Evolutionary conservation across 306 rosid genomes (phyloP).

Genomic region (Clitoria ternatea): DNA sequence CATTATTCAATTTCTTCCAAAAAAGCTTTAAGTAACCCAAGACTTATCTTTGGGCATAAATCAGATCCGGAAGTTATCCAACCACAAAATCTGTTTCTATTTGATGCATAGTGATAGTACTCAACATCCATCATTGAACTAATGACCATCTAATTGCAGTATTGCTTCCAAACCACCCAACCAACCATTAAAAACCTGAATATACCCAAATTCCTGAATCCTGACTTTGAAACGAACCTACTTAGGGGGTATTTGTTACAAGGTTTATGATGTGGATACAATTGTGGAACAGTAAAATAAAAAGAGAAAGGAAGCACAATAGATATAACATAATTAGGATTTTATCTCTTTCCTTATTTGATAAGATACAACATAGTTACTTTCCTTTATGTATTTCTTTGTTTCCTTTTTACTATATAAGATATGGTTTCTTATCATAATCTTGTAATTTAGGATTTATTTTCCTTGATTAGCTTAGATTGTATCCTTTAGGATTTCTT

Average conservation of each 20-base stretch:
- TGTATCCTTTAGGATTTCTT: too few relatives aligned
- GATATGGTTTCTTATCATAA: too few relatives aligned
- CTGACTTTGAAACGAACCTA: neutral
- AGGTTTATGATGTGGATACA: too few relatives aligned
- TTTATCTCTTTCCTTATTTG: too few relatives aligned
- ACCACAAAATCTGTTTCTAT: constrained; percentile 6
- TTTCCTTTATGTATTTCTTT: too few relatives aligned
- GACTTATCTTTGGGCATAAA: neutral
- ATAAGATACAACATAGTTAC: too few relatives aligned
- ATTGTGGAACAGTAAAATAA: too few relatives aligned
- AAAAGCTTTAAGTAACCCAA: neutral
- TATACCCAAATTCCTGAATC: neutral
- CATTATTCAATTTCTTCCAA: neutral
- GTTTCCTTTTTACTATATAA: too few relatives aligned
- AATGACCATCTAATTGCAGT: neutral
- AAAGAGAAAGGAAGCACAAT: too few relatives aligned
- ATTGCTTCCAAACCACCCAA: neutral
- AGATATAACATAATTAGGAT: too few relatives aligned
- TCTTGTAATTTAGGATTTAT: too few relatives aligned
- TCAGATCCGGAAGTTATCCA: neutral
- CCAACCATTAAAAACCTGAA: neutral
- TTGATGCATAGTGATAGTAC: neutral
- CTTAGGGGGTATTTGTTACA: neutral
- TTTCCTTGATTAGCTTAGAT: too few relatives aligned
- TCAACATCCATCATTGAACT: neutral